Base-by-base conservation (phyloP, 371 early-diverging fungal species). In the Capillidium heterosporum region DNA sequence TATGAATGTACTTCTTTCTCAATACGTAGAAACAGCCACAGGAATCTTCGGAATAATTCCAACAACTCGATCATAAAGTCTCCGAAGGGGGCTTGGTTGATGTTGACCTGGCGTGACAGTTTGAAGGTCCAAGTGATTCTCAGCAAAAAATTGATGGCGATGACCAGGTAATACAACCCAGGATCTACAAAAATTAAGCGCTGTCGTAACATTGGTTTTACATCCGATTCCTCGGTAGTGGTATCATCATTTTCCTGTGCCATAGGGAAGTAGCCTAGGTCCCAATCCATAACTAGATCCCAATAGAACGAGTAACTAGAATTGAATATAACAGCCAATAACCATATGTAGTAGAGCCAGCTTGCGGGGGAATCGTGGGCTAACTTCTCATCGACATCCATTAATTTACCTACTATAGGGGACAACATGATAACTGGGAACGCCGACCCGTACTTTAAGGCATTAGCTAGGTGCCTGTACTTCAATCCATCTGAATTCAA, bases 281-380 rank as follows among this genome's bases (percentile, higher is more conserved):
- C 77, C 93, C 93, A 94, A 67, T 94, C 95, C 66, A 89, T 78
- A 24, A 78, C 75, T 24, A 93, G 73, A 67, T 93, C 95, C 96
- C 95, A 94, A 71, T 90, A 91, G 54, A 91, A 83, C 1, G 90
- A 90, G 67, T 84, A 94, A 54, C 87, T 69, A 29, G 93, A 87
- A 66, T 93, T 92, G 57, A 91, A 63, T 32, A 84, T 68, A 0
- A 85, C 84, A 39, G 80, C 78, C 32, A 82, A 55, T 31, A 88
- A 48, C 46, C 48, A 57, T 32, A 32, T 13, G 39, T 53, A 53
- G 17, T 15, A 39, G 15, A 41, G 42, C 56, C 56, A 55, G 17
- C 10, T 26, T n/a, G 40, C 23, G 17, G 26, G 43, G 24, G 35
- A 35, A 7, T 4, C 35, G 13, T 4, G 13, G 13, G 35, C 35